A percentile compares a stretch with the other conserved stretches of the same genome.
phyloP scores from a whole-genome alignment of 441 rosid species.

The Bruguiera hainesii region DNA sequence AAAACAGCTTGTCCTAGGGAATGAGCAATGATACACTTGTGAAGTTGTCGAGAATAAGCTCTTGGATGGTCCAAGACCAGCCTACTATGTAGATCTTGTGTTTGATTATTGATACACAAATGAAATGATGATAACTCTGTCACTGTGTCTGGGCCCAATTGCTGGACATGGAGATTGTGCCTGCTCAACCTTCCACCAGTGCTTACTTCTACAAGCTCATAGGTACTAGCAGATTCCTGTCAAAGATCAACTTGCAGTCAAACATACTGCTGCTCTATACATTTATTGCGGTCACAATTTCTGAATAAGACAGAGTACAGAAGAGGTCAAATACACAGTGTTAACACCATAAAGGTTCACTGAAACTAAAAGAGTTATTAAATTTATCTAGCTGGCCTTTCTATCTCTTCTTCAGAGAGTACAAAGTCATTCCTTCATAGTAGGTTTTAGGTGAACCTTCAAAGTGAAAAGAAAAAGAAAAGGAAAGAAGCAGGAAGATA shows the following conservation, averaged over 20 bases:
- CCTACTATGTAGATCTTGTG: constrained; percentile 83
- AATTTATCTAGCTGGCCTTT: background rate
- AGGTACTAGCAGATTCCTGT: constrained; percentile 69
- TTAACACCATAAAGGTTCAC: background rate
- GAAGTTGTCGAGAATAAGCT: constrained; percentile 75
- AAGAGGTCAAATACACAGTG: background rate
- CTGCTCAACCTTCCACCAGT: constrained; percentile 85
- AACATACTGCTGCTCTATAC: background rate
- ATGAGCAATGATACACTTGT: constrained; percentile 90
- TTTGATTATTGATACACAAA: constrained; percentile 57
- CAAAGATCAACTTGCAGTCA: constrained; percentile 9
- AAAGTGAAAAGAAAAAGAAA: too few species aligned
- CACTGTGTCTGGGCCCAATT: constrained; percentile 70
- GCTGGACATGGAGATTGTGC: constrained; percentile 86
- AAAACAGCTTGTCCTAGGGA: constrained; percentile 85
- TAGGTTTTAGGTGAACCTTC: too few species aligned
- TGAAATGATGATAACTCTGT: constrained; percentile 81
- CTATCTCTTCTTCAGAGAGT: background rate
- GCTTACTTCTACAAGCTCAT: constrained; percentile 86
- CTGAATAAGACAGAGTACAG: background rate
- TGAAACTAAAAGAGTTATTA: background rate
- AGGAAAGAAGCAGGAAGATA: too few species aligned
- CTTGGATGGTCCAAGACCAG: constrained; percentile 85
- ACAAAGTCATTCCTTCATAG: background rate
- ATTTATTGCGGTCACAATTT: background rate